Base-by-base conservation (phyloP, 495 filamentous ascomycete species). In the Neurospora sp. region DNA sequence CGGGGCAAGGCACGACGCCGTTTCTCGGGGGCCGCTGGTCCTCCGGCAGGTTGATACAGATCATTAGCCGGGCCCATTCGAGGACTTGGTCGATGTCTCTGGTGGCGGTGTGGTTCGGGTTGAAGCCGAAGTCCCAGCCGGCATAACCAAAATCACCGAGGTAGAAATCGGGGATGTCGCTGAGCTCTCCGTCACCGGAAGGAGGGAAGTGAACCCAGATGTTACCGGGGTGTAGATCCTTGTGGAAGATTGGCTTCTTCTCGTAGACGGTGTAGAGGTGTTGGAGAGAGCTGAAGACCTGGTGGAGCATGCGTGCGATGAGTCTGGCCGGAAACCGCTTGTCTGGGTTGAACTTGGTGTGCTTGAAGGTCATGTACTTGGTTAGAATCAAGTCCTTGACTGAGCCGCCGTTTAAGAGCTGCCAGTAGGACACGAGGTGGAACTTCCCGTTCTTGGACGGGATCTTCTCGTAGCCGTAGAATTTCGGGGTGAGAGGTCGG, bases 401-500 rank as follows among this genome's bases (percentile, higher is more conserved):
- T 3, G 68, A 48, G 10, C 68, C 31, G 8, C 72, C 72, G 35
- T 71, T 71, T 14, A 31, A 31, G 12, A 74, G 46, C 35, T 71
- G 70, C 72, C 72, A 71, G 38, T 73, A 73, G 9, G 72, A 73
- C 3, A 61, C 38, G 5, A 69, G 69, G 16, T 70, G 42, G 16
- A 70, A 70, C 5, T 20, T 61, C 0, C 20, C 11, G 20, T 35
- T 20, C 7, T 53, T 59, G 9, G 72, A 53, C 4, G n/a, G 18
- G 38, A 73, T 70, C 42, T 73, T 70, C 5, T 73, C 72, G 38
- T 73, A 37, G 0, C 68, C 72, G 20, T 73, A 73, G 37, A 22
- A 41, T 9, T 73, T 18, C 20, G 42, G 12, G 18, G 70, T 70
- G 22, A 70, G 59, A 4, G 8, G 12, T 5, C 5, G n/a, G 20